Evolutionary conservation across 768 basidiomycete species (phyloP).

Genomic region (Amanita thiersii): DNA sequence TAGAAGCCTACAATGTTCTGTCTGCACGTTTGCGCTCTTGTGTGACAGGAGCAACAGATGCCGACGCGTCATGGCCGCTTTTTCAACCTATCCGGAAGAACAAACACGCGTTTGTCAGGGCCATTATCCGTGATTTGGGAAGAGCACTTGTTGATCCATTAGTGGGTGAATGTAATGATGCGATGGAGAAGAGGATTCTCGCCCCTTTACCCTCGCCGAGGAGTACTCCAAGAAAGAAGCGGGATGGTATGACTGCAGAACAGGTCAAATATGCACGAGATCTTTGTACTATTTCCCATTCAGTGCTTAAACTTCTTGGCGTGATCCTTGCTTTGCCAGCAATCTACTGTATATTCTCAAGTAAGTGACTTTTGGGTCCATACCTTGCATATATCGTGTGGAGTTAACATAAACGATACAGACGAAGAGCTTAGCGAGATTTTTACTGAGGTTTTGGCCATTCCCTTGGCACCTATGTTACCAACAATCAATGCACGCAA

Average conservation of each 20-base stretch:
- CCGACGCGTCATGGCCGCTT: constrained; percentile 59
- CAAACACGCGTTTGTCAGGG: constrained; percentile 39
- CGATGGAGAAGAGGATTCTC: constrained; percentile 18
- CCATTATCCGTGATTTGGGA: constrained; percentile 61
- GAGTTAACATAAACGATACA: constrained; percentile 17
- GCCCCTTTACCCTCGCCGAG: constrained; percentile 57
- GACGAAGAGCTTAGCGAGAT: constrained; percentile 54
- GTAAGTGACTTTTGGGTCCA: constrained; percentile 29
- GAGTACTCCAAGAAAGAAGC: constrained; percentile 58
- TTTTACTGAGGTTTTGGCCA: constrained; percentile 56
- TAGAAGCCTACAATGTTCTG: constrained; percentile 68
- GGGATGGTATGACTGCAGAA: constrained; percentile 65
- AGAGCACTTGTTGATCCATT: constrained; percentile 56
- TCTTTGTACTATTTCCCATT: constrained; percentile 64
- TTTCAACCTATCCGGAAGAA: constrained; percentile 64
- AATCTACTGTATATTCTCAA: constrained; percentile 50
- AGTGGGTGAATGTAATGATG: constrained; percentile 18
- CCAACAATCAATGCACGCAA: constrained; percentile 85
- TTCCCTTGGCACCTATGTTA: constrained; percentile 59
- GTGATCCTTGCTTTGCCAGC: constrained; percentile 54
- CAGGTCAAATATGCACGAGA: constrained; percentile 77
- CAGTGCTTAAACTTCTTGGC: constrained; percentile 58
- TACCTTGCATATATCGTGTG: constrained; percentile 11
- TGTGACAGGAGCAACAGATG: constrained; percentile 36
- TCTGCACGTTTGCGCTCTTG: constrained; percentile 52